Conservation (phyloP, 441 rosid genomes). For the Populus hybrid region DNA sequence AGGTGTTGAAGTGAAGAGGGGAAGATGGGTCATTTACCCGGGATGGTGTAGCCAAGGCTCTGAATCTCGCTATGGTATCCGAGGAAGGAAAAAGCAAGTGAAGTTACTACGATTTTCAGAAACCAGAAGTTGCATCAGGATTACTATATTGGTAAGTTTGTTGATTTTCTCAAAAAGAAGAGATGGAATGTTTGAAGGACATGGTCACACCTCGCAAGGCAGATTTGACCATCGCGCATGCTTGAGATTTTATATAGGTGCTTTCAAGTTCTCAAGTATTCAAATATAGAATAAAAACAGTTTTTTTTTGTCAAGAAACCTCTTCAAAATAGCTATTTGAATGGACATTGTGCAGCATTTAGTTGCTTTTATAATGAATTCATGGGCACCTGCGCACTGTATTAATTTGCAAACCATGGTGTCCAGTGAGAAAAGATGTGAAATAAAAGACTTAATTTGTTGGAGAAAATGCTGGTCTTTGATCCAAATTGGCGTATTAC, state of each 20-base stretch:
- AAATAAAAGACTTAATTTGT: no score
- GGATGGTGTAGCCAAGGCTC: slow-evolving; percentile 19
- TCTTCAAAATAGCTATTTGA: background rate
- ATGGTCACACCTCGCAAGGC: background rate
- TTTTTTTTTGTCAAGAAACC: background rate
- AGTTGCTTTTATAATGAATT: background rate
- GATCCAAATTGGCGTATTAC: slow-evolving; percentile 94
- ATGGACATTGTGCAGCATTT: background rate
- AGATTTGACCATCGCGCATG: background rate
- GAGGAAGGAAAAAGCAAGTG: slow-evolving; percentile 19
- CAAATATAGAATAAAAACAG: background rate
- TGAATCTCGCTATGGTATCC: slow-evolving; percentile 19
- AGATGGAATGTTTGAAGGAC: background rate
- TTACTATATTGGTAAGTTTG: background rate
- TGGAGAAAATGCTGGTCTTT: background rate
- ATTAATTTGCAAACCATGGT: no score
- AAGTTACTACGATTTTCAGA: slow-evolving; percentile 10
- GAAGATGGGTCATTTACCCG: slow-evolving; percentile 23
- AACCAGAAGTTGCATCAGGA: slow-evolving; percentile 5
- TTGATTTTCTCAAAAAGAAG: slow-evolving; percentile 7
- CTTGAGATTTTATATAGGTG: background rate
- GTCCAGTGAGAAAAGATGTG: no score
- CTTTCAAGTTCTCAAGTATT: background rate
- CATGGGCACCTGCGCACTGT: no score
- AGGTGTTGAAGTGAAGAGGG: slow-evolving; percentile 26